phyloP scores from a whole-genome alignment of 2,329 filamentous ascomycete genomes.

The Aspergillus pseudotamarii region DNA sequence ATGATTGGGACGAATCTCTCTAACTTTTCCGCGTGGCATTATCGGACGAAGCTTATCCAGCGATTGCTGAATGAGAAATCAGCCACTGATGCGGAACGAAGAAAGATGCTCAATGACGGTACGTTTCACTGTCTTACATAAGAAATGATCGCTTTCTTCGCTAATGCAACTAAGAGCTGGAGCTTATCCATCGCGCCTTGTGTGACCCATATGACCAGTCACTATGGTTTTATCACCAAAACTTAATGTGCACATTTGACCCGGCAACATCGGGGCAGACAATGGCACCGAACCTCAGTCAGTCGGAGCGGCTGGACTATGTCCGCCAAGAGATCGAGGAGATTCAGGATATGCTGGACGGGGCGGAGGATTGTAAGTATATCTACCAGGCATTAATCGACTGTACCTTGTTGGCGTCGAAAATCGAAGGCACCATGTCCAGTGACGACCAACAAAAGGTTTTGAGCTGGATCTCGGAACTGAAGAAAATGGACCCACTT shows the following conservation, averaged over 20 bases:
- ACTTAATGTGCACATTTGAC: constrained; percentile 71
- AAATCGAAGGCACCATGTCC: constrained; percentile 51
- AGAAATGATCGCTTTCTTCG: neutral
- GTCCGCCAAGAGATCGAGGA: constrained; percentile 72
- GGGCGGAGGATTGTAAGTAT: constrained; percentile 77
- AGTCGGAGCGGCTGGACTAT: constrained; percentile 65
- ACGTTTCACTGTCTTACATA: constrained; percentile 20
- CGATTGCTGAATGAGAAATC: constrained; percentile 71
- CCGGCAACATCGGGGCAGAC: constrained; percentile 54
- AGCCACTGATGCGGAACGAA: constrained; percentile 65
- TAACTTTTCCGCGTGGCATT: constrained; percentile 98
- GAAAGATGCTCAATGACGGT: constrained; percentile 73
- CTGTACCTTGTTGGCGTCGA: constrained; percentile 65
- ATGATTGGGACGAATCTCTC: constrained; percentile 86
- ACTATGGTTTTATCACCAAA: constrained; percentile 96
- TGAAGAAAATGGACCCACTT: constrained; percentile 73
- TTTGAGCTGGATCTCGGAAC: constrained; percentile 62
- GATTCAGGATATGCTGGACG: constrained; percentile 67
- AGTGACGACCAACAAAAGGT: constrained; percentile 51
- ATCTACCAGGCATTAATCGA: constrained; percentile 85
- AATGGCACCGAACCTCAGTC: constrained; percentile 66
- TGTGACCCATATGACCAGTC: constrained; percentile 95
- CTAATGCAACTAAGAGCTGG: constrained; percentile 61
- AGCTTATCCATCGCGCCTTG: constrained; percentile 73
- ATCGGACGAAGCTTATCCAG: constrained; percentile 80